phyloP scores from a whole-genome alignment of 176 grass and related monocot genomes.

The Pontederia paniculata region DNA sequence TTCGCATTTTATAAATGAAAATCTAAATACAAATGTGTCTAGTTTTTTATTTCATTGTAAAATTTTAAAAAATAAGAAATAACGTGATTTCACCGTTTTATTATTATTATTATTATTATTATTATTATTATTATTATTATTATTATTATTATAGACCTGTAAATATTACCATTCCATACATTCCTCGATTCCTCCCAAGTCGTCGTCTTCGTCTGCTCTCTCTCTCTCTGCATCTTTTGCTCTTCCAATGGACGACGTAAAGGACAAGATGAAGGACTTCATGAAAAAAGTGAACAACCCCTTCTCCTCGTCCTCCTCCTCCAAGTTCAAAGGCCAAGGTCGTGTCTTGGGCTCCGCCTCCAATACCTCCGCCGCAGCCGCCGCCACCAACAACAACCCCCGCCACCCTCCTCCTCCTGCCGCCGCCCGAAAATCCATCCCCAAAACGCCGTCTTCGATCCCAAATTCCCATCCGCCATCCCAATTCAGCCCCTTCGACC shows the following conservation, averaged over 20 bases:
- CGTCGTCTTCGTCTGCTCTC: too few relatives aligned
- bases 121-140: too few relatives aligned
- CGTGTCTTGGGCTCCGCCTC: slow-evolving; percentile 50
- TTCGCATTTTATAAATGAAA: too few relatives aligned
- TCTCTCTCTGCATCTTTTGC: neutral
- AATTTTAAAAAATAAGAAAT: too few relatives aligned
- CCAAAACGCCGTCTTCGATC: neutral
- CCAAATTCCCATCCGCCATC: slow-evolving; percentile 6
- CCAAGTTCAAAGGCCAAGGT: slow-evolving; percentile 61
- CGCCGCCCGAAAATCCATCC: neutral
- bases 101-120: too few relatives aligned
- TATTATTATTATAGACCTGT: too few relatives aligned
- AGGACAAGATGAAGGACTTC: slow-evolving; percentile 85
- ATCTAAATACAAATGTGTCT: too few relatives aligned
- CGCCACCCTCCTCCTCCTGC: slow-evolving; percentile 21
- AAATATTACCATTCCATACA: too few relatives aligned
- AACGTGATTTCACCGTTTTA: too few relatives aligned
- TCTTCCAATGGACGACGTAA: slow-evolving; percentile 36
- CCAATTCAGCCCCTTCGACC: slow-evolving; percentile 35
- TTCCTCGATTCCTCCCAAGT: too few relatives aligned
- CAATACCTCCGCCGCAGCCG: slow-evolving; percentile 10
- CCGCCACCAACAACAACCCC: slow-evolving; percentile 6
- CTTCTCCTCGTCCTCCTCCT: slow-evolving; percentile 46
- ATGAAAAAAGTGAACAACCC: slow-evolving; percentile 77
- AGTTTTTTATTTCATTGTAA: too few relatives aligned